phyloP scores from a whole-genome alignment of 1,284 basidiomycete species.

The Psilocybe mexicana region DNA sequence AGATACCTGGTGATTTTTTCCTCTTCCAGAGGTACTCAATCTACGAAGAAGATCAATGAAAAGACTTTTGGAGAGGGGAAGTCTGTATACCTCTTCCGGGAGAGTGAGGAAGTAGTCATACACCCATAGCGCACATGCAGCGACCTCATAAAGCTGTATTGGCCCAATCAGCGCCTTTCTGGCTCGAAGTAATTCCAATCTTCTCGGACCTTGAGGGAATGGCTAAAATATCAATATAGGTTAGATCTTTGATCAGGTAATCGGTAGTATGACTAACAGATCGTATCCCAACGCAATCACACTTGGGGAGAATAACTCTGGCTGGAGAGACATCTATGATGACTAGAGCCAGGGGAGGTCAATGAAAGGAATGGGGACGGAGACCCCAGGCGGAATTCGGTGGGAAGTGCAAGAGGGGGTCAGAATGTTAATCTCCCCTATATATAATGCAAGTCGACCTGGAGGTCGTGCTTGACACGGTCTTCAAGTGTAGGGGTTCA shows the following conservation, averaged over 20 bases:
- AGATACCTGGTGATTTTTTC: constrained; percentile 3
- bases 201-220: constrained; percentile 1
- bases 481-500: not conserved
- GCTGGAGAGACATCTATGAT: not conserved
- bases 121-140: constrained; percentile 3
- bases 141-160: constrained; percentile 4
- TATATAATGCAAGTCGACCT: not conserved
- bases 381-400: too few species aligned
- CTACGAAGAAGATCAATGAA: not conserved
- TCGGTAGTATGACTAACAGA: not conserved
- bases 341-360: not conserved
- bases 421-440: not conserved
- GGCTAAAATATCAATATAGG: not conserved
- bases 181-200: not conserved
- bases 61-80: not conserved
- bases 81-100: constrained; percentile 4
- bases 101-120: constrained; percentile 13
- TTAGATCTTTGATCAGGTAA: not conserved
- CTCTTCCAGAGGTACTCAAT: constrained; percentile 7
- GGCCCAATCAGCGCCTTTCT: too few species aligned
- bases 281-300: constrained; percentile 4
- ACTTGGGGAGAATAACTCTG: not conserved
- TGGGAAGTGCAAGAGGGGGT: too few species aligned
- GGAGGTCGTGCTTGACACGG: not conserved
- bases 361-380: too few species aligned